Base-by-base conservation (phyloP, 208 protist species). In the Trypanosoma conorhini region DNA sequence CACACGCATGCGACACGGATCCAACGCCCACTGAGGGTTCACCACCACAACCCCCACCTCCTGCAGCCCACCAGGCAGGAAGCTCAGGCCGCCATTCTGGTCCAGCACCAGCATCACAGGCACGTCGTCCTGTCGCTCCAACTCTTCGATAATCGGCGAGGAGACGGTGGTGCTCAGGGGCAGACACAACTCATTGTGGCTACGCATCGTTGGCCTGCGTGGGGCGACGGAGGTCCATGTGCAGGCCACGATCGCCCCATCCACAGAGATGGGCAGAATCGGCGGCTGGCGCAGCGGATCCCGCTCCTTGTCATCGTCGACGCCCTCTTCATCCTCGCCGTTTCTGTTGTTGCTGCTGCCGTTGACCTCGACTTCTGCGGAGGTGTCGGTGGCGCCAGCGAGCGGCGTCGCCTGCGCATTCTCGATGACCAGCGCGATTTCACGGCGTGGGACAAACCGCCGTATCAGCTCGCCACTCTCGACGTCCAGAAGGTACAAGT, bases 401-500 rank as follows among this genome's bases (percentile, higher is more conserved):
- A 40, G n/a, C 35, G 26, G 50, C 38, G 44, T 24, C 42, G 52
- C 26, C 8, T 30, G 4, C 30, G 62, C 26, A 26, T 22, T 22
- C 60, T 56, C 33, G 38, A 57, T 67, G 19, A 35, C 38, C 10
- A 58, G 48, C 22, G 30, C 52, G 5, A 61, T 28, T 50, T 42
- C 55, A 50, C 5, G 42, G 0, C 63, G 69, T 5, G 87, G 80
- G 10, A 78, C 62, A 62, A 95, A 79, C 5, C 80, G 78, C 7
- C 89, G 80, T 30, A 85, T 77, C 26, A 95, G 62, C 26, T 82
- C 77, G 17, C 83, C 86, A 30, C 78, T 76, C 67, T 95, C 87
- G 3, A 95, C 87, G 52, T 95, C 89, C 8, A 93, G 61, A 5
- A 93, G 52, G 35, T 87, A 70, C 9, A 92, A 40, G 13, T 81